Percentiles rank a stretch among this genome's conserved stretches.
Evolutionary conservation across 345 rosid genomes (phyloP).

Genomic region (Arabidopsis arenosa): DNA sequence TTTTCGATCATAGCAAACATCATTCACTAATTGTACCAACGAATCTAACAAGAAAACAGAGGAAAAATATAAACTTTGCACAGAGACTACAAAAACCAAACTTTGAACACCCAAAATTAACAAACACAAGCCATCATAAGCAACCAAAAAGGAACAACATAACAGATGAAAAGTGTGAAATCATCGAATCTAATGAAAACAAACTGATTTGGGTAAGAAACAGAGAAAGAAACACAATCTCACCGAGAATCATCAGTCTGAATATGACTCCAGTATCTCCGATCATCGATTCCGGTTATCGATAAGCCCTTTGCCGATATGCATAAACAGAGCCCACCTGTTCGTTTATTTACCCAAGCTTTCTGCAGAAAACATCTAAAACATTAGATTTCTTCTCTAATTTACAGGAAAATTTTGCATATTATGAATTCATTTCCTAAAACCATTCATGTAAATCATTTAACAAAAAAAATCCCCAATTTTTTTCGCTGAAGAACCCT

Average conservation of each 20-base stretch:
- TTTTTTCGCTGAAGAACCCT: conserved; percentile 6
- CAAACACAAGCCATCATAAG: neutral
- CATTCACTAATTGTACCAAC: neutral
- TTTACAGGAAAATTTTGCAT: neutral
- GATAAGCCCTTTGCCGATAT: conserved; percentile 69
- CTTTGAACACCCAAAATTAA: neutral
- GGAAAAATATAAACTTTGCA: neutral
- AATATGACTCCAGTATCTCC: conserved; percentile 91
- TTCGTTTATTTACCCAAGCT: conserved; percentile 80
- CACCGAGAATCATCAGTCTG: conserved; percentile 89
- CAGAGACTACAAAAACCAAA: neutral
- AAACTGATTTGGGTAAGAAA: neutral
- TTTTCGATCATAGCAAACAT: neutral
- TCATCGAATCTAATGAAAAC: neutral
- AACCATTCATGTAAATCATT: neutral
- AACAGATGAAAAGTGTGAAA: neutral
- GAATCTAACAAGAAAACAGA: neutral
- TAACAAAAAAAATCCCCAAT: neutral
- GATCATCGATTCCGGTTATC: conserved; percentile 88
- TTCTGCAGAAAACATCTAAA: conserved; percentile 52
- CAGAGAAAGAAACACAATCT: neutral
- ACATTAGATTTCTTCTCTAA: conserved; percentile 3
- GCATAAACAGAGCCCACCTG: conserved; percentile 70
- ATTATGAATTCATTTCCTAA: neutral
- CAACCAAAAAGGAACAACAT: neutral